Evolutionary conservation across 768 basidiomycete genomes (phyloP).

Genomic region (Cyclocybe cylindracea): DNA sequence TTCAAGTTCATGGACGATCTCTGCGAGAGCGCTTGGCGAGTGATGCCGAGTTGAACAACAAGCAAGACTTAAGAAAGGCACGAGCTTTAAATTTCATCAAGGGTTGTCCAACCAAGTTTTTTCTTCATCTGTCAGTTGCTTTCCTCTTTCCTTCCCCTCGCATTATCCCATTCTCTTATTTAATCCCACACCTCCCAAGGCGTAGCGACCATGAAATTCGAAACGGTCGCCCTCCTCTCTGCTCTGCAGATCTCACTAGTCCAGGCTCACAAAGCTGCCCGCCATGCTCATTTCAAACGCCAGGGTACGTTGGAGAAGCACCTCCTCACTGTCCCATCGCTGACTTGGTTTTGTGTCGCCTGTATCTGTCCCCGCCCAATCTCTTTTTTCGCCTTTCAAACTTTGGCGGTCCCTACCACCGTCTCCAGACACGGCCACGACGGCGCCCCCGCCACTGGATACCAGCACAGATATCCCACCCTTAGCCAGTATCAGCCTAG

Average conservation of each 20-base stretch:
- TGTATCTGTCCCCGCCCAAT: neutral
- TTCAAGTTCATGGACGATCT: too few species aligned
- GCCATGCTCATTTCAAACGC: neutral
- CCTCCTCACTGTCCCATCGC: too few species aligned
- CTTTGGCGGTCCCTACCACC: neutral
- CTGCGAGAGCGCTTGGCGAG: too few species aligned
- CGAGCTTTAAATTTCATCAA: too few species aligned
- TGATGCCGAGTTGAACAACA: too few species aligned
- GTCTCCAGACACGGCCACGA: neutral
- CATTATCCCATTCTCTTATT: too few species aligned
- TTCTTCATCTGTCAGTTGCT: too few species aligned
- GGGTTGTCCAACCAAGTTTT: too few species aligned
- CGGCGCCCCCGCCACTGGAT: conserved; percentile 42
- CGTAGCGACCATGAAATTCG: neutral
- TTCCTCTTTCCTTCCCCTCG: too few species aligned
- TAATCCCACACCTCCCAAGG: too few species aligned
- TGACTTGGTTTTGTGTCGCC: too few species aligned
- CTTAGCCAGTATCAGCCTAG: conserved; percentile 56
- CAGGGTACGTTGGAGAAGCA: neutral
- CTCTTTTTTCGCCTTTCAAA: neutral
- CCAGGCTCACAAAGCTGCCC: neutral
- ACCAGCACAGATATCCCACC: conserved; percentile 53
- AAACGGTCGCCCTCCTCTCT: neutral
- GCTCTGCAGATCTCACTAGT: neutral
- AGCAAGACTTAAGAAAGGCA: too few species aligned